phyloP scores from a whole-genome alignment of 805 yeast species.

The Pichia sporocuriosa region DNA sequence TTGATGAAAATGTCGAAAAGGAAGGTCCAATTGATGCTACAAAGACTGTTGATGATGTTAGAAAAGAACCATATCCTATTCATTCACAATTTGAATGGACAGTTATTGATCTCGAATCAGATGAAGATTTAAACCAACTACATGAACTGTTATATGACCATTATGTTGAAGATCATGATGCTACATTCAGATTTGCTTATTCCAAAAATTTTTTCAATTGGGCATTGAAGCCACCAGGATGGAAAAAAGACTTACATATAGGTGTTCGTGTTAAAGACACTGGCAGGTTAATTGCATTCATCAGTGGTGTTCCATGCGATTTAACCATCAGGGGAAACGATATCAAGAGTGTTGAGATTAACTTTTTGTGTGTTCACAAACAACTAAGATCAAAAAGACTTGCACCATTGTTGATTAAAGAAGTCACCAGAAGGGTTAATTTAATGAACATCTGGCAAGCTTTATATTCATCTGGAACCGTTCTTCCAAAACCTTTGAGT shows the following conservation, averaged over 20 bases:
- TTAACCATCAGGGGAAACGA: conserved; percentile 45
- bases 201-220: conserved; percentile 76
- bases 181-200: conserved; percentile 87
- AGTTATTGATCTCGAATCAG: conserved; percentile 55
- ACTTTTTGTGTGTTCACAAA: conserved; percentile 91
- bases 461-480: conserved; percentile 85
- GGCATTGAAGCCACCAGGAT: conserved; percentile 95
- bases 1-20: conserved; percentile 55
- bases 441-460: conserved; percentile 89
- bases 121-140: conserved; percentile 63
- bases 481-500: conserved; percentile 87
- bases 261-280: conserved; percentile 83
- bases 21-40: conserved; percentile 77
- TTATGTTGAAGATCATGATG: conserved; percentile 92
- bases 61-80: conserved; percentile 63
- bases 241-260: conserved; percentile 81
- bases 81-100: conserved; percentile 85
- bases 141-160: conserved; percentile 76
- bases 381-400: conserved; percentile 87
- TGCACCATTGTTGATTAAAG: conserved; percentile 90
- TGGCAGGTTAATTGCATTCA: conserved; percentile 81
- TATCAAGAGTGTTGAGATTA: conserved; percentile 75
- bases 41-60: conserved; percentile 67
- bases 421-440: conserved; percentile 89
- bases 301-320: conserved; percentile 79